These are phyloP conservation scores for Nematocida sp. DNA, from an alignment of 371 early-diverging fungal species.

Conservation along the genomic window DNA sequence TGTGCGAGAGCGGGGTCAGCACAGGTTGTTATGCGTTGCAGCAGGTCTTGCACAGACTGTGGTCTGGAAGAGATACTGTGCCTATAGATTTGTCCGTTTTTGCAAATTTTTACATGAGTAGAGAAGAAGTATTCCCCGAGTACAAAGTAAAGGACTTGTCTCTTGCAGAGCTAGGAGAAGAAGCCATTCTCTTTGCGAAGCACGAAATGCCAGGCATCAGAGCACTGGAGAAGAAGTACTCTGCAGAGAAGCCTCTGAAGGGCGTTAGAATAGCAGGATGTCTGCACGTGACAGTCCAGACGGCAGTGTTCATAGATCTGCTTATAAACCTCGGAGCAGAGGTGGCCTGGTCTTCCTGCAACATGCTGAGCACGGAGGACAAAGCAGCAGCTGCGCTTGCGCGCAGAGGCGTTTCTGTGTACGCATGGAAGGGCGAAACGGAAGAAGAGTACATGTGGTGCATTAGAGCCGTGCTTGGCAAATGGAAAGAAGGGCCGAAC, in stretches of 20 bases:
- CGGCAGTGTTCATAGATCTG: slow-evolving; percentile 92
- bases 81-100: too few relatives aligned
- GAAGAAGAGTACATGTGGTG: slow-evolving; percentile 95
- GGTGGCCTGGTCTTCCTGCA: slow-evolving; percentile 93
- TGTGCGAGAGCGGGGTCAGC: too few relatives aligned
- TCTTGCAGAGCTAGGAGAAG: slow-evolving; percentile 68
- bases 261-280: slow-evolving; percentile 94
- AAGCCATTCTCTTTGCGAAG: slow-evolving; percentile 83
- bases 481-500: slow-evolving; percentile 87
- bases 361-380: slow-evolving; percentile 96
- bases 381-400: slow-evolving; percentile 72
- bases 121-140: slow-evolving; percentile 12
- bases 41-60: too few relatives aligned
- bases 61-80: too few relatives aligned
- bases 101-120: slow-evolving; percentile 38
- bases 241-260: slow-evolving; percentile 75
- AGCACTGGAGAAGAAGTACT: slow-evolving; percentile 80
- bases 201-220: slow-evolving; percentile 97
- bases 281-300: slow-evolving; percentile 96
- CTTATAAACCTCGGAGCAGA: slow-evolving; percentile 80
- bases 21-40: too few relatives aligned
- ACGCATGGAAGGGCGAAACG: slow-evolving; percentile 89
- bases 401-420: slow-evolving; percentile 67
- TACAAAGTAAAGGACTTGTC: slow-evolving; percentile 50
- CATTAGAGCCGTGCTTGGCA: slow-evolving; percentile 80